Evolutionary conservation across 2,329 filamentous ascomycete species (phyloP), one percentile per base, ranked within the genome.

Genomic region (Ophiocordyceps polyrhachis-furcata): DNA sequence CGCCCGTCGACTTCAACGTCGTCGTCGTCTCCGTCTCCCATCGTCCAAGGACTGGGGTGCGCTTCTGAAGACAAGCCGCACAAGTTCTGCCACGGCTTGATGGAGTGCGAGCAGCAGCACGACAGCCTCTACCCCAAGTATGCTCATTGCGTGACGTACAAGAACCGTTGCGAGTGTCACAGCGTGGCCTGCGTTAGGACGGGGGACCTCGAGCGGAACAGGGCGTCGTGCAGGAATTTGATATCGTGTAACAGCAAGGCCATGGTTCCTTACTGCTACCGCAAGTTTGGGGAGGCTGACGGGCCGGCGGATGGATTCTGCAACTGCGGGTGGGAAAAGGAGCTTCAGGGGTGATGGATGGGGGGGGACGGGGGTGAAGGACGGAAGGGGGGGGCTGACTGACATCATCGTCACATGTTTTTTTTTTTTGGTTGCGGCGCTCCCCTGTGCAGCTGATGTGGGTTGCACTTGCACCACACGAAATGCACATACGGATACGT

Each of bases 51-150:
- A 23, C 42, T 17, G 4, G 37, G 37, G 5, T 49, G 49, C 21
- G 31, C 45, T n/a, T 42, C 44, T 25, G 12, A 44, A 25, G 29
- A 20, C 12, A 41, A 38, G 12, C 46, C 45, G 5, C 46, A 48
- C 17, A 9, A 38, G 15, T 47, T 28, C n/a, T 51, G 48, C n/a
- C 37, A 40, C 2, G 19, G 19, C 13, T 25, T 14, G 3, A 28
- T 31, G 2, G 21, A 43, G 8, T 45, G 42, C 15, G 43, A 43
- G 29, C 47, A 51, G 38, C 45, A 17, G 37, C 37, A 44, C n/a
- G 44, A 46, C 23, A 43, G 40, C 3, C 21, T 44, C 15, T 47
- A 48, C 17, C 49, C 49, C 14, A 40, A 44, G 41, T 49, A 47
- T 40, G 25, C 49, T 38, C 49, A 44, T n/a, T 48, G 48, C 42